These are phyloP conservation scores for Fraxinus latifolia DNA, from an alignment of 305 asterid species.

Conservation along the genomic window DNA sequence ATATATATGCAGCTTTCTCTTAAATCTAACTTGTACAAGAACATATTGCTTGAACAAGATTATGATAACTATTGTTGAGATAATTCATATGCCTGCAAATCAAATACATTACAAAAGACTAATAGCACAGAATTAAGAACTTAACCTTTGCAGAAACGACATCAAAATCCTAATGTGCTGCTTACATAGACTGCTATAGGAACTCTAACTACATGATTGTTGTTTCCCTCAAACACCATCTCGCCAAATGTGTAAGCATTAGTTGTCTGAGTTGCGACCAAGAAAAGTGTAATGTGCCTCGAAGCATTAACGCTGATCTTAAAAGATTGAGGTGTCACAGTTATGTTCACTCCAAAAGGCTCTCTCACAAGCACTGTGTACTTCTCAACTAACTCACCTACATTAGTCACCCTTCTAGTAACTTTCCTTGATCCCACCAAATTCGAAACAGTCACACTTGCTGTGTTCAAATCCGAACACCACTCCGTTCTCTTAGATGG, in stretches of 20 bases:
- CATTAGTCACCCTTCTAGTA: constrained; percentile 47
- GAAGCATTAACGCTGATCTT: constrained; percentile 44
- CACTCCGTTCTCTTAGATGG: constrained; percentile 29
- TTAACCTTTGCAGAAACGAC: not conserved
- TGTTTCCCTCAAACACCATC: constrained; percentile 41
- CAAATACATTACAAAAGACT: not conserved
- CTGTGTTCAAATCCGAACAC: constrained; percentile 59
- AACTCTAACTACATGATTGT: constrained; percentile 48
- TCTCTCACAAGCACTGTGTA: constrained; percentile 43
- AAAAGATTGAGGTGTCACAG: constrained; percentile 34
- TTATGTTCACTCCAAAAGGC: constrained; percentile 48
- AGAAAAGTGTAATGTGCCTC: constrained; percentile 29
- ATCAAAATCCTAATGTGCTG: constrained; percentile 33
- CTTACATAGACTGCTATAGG: constrained; percentile 51
- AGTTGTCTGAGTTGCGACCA: constrained; percentile 45
- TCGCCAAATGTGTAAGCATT: constrained; percentile 50
- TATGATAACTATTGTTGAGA: not conserved
- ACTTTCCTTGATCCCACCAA: constrained; percentile 53
- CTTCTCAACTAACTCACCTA: constrained; percentile 42
- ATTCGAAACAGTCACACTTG: constrained; percentile 56
- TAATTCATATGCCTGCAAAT: not conserved
- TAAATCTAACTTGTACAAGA: not conserved
- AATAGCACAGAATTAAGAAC: constrained; percentile 4
- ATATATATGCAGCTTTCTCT: not conserved
- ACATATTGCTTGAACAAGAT: not conserved